Evolutionary conservation across 345 rosid genomes (phyloP), one percentile per base, ranked within the genome.

Genomic region (Zanthoxylum bungeanum): DNA sequence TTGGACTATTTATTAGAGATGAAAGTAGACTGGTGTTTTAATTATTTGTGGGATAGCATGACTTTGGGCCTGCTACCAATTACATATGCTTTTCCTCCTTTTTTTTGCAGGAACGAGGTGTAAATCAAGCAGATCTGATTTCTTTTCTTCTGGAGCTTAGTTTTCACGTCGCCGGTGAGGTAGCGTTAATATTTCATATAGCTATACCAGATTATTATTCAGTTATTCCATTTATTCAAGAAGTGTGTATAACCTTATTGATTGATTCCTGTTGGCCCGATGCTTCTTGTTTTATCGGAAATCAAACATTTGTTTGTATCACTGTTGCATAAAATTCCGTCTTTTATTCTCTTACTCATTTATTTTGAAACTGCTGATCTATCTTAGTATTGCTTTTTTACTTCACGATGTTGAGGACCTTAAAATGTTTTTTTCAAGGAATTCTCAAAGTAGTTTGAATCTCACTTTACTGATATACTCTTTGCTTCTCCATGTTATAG

Each of bases 141-240:
- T 84, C 98, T 4, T 95, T 95, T 85, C 82, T 95, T 79, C 85
- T 95, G 2, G 99, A 95, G 86, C 99, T 95, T 65, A 95, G 99
- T 81, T 95, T 95, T 79, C 99, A 95, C 75, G 86, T 83, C 27
- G 82, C 92, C 34, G 99, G 98, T 19, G 85, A 95, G 98, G 98
- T 92, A 89, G 49, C 16, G 19, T 36, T 39, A 33, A 55, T 62
- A 61, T 30, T 10, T 51, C 66, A 36, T 53, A 56, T 52, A 42
- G 72, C 53, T 49, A 5, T 30, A 27, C 49, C 31, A 50, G 16
- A 28, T 40, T 36, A 19, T 68, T 37, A 36, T 66, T 51, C 8
- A 49, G 51, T 9, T 69, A 17, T 59, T 10, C 25, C 55, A 22
- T 60, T 60, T 67, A 28, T 25, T 58, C 31, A 55, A 51, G 24